Evolutionary conservation across 148 eudicot species (phyloP), one percentile per base, ranked within the genome.

Genomic region (Salicornia ramosissima): DNA sequence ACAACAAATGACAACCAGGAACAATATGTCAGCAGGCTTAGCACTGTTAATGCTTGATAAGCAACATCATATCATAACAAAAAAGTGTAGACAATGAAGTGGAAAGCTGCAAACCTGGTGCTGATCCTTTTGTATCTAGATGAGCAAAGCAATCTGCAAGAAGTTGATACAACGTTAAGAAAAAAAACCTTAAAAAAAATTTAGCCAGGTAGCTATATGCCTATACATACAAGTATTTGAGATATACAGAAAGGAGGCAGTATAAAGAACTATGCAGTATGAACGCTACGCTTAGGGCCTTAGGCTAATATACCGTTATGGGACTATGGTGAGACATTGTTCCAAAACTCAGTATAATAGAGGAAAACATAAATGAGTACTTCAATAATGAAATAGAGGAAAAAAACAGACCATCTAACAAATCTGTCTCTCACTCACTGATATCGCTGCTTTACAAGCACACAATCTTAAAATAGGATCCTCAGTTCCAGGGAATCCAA

Each of bases 71-170:
- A 47, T 0, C 9, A 21, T 26, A 14, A 30, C 10, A 46, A 34
- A 39, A 40, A 47, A 62, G 5, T 4, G 33, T 26, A 42, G 5
- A 67, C 16, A 53, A 40, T 15, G 12, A 21, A 39, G 33, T 62
- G 28, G 54, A 57, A 40, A 56, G 34, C 64, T 46, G 72, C 80
- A 21, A 64, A 91, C 99, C 93, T 85, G 69, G 70, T 47, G 49
- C 76, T 31, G 85, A 49, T 19, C 69, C 84, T 58, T 78, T 78
- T 70, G 58, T 71, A 72, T 82, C 85, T 30, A 86, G 19, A 79
- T 94, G 91, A 30, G 99, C 86, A 79, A 81, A 94, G 80, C 99
- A 94, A 50, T 80, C 99, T 94, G 93, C 83, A 68, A 34, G 30
- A 58, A 47, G 36, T 31, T 30, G 65, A 56, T 7, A 68, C 58